phyloP scores from a whole-genome alignment of 2,329 filamentous ascomycete genomes.

The Botryosphaeria dothidea region DNA sequence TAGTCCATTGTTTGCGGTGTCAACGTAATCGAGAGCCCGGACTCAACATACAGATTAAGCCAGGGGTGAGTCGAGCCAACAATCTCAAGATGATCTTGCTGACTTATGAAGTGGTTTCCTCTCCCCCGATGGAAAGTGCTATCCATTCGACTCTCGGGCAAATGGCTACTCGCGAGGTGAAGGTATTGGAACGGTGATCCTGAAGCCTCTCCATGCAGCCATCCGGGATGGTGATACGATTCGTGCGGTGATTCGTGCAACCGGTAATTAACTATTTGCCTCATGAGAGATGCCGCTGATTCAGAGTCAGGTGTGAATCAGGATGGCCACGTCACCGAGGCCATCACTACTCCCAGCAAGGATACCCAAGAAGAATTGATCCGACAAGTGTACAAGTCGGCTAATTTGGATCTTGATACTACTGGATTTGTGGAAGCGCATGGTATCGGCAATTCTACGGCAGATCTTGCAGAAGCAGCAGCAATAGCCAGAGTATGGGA shows the following conservation, averaged over 20 bases:
- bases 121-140: constrained; percentile 32
- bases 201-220: constrained; percentile 61
- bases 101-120: constrained; percentile 22
- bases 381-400: constrained; percentile 34
- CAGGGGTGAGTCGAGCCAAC: not conserved
- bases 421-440: constrained; percentile 51
- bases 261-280: constrained; percentile 36
- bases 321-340: constrained; percentile 26
- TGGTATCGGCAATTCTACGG: constrained; percentile 59
- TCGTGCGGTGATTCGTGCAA: constrained; percentile 44
- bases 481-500: constrained; percentile 26
- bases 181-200: constrained; percentile 57
- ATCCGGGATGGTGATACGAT: constrained; percentile 58
- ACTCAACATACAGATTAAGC: constrained; percentile 15
- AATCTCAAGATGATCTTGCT: not conserved
- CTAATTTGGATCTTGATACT: constrained; percentile 28
- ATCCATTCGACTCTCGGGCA: constrained; percentile 52
- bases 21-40: constrained; percentile 31
- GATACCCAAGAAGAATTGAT: constrained; percentile 39
- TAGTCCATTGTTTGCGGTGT: constrained; percentile 24
- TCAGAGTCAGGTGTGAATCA: constrained; percentile 10
- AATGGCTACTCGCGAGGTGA: constrained; percentile 67
- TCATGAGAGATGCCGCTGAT: constrained; percentile 43
- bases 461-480: constrained; percentile 43
- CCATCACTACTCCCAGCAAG: constrained; percentile 36